Conservation (phyloP, 2,329 filamentous ascomycete species). For the Sporothrix variecibatus region DNA sequence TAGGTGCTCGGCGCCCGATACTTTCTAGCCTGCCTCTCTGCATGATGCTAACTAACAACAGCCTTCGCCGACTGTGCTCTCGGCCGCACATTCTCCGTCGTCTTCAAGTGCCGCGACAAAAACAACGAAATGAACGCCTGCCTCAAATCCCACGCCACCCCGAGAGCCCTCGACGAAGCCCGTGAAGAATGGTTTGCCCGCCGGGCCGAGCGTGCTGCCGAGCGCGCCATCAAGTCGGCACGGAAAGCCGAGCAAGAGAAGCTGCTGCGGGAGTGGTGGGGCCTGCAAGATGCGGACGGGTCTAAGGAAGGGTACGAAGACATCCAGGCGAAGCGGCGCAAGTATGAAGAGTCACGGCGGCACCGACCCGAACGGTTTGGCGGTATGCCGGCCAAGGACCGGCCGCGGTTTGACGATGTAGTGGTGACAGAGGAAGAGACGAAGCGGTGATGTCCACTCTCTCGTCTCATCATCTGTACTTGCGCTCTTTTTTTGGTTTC, state of each 20-base stretch:
- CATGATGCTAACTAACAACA: slow-evolving; percentile 43
- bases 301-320: slow-evolving; percentile 56
- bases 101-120: slow-evolving; percentile 79
- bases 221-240: slow-evolving; percentile 64
- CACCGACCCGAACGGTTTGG: slow-evolving; percentile 57
- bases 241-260: slow-evolving; percentile 64
- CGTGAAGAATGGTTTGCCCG: slow-evolving; percentile 90
- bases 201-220: slow-evolving; percentile 67
- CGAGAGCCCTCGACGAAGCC: slow-evolving; percentile 81
- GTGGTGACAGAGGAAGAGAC: not conserved
- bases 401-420: slow-evolving; percentile 33
- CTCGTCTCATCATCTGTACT: not conserved
- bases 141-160: slow-evolving; percentile 85
- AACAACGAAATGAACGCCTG: slow-evolving; percentile 89
- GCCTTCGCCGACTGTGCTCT: slow-evolving; percentile 90
- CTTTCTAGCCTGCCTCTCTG: no score
- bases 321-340: slow-evolving; percentile 47
- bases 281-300: slow-evolving; percentile 49
- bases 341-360: slow-evolving; percentile 57
- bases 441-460: not conserved
- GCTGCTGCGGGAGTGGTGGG: slow-evolving; percentile 69
- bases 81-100: slow-evolving; percentile 81
- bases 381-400: slow-evolving; percentile 50
- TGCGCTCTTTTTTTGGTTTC: not conserved
- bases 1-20: no score